Evolutionary conservation across 805 yeast species (phyloP).

Genomic region (Maudiozyma serrabonitensis): DNA sequence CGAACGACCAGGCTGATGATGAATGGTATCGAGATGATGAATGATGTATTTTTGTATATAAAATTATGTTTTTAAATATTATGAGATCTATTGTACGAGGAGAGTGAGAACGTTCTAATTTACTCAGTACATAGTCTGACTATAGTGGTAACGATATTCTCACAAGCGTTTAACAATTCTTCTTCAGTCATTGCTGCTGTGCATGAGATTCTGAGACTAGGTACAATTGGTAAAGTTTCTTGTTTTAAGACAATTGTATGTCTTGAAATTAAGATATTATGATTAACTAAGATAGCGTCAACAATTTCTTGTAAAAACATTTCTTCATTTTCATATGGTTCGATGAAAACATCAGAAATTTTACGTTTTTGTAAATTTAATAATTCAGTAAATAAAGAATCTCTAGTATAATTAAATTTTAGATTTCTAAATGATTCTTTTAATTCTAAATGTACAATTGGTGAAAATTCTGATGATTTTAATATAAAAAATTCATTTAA

Average conservation of each 20-base stretch:
- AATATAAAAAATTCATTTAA: constrained; percentile 37
- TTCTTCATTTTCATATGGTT: constrained; percentile 39
- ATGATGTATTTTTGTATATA: too few relatives aligned
- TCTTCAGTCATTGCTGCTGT: constrained; percentile 37
- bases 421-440: constrained; percentile 31
- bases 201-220: constrained; percentile 45
- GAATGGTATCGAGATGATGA: too few relatives aligned
- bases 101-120: background rate
- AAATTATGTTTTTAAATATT: background rate
- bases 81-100: background rate
- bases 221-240: constrained; percentile 62
- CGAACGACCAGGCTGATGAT: too few relatives aligned
- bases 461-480: constrained; percentile 49
- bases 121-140: constrained; percentile 5
- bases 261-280: constrained; percentile 55
- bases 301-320: constrained; percentile 58
- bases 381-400: constrained; percentile 19
- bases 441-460: constrained; percentile 60
- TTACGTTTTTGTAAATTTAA: constrained; percentile 25
- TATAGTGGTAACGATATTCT: constrained; percentile 28
- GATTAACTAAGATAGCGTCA: constrained; percentile 41
- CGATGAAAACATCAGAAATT: constrained; percentile 26
- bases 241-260: constrained; percentile 56
- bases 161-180: constrained; percentile 38
- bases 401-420: constrained; percentile 21